These are phyloP conservation scores for Bipolaris victoriae DNA, from an alignment of 2,329 filamentous ascomycete genomes.

Conservation along the genomic window DNA sequence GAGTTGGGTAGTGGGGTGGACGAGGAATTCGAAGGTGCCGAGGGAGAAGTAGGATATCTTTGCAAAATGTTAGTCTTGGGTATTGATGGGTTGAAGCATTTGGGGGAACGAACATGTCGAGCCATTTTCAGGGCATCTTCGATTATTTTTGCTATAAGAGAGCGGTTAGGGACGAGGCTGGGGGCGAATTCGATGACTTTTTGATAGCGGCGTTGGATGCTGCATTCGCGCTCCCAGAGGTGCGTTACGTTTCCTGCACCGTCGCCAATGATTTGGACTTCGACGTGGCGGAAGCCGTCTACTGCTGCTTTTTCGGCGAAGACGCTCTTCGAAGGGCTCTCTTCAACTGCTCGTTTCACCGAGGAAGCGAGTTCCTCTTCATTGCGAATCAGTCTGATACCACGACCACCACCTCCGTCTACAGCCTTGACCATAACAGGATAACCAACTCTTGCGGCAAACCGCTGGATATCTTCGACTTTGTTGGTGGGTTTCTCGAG, in stretches of 20 bases:
- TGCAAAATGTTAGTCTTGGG: not conserved
- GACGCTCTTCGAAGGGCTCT: conserved; percentile 63
- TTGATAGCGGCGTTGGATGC: conserved; percentile 65
- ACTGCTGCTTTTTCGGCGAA: conserved; percentile 69
- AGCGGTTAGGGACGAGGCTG: conserved; percentile 56
- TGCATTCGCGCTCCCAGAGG: conserved; percentile 67
- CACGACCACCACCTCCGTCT: conserved; percentile 66
- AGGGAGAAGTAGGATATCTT: conserved; percentile 64
- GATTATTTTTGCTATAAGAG: conserved; percentile 58
- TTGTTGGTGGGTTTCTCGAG: conserved; percentile 53
- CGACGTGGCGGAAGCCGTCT: conserved; percentile 65
- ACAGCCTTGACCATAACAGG: conserved; percentile 70
- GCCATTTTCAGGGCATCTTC: conserved; percentile 62
- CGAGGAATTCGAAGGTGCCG: conserved; percentile 70
- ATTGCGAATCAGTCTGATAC: conserved; percentile 61
- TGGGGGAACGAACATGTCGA: conserved; percentile 44
- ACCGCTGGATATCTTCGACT: conserved; percentile 55
- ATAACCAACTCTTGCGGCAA: conserved; percentile 64
- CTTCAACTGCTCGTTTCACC: conserved; percentile 60
- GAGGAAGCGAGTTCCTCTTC: conserved; percentile 54
- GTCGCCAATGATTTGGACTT: conserved; percentile 67
- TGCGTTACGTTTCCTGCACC: conserved; percentile 59
- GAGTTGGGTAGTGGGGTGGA: conserved; percentile 56
- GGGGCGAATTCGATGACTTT: conserved; percentile 67
- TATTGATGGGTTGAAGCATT: rapidly evolving